Base-by-base conservation (phyloP, 306 rosid species). In the Sicyos edulis region DNA sequence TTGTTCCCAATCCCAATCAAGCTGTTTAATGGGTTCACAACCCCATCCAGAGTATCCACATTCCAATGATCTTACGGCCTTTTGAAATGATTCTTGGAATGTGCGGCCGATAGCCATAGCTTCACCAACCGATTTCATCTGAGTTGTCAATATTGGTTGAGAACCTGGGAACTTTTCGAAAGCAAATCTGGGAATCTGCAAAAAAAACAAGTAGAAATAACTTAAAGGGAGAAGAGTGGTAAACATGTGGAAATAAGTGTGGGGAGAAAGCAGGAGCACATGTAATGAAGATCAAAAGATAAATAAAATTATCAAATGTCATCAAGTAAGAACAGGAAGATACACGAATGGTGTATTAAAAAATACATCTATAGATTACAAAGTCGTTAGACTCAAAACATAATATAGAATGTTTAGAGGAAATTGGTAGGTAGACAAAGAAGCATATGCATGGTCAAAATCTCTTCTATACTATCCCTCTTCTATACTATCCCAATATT, bases 121-220 rank as follows among this genome's bases (percentile, higher is more conserved):
- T 85, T 91, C 97, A 10, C 99, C 99, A 24, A 95, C 99, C 17
- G 97, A 95, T 80, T 95, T 95, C 99, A 95, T 95, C 73, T 95
- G 99, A 8, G 99, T 95, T 0, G 99, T 95, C 80, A 95, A 76
- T 72, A 89, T 81, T 37, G 99, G 99, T 86, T 87, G 87, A 51
- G 99, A 95, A 54, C 76, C 99, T n/a, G 99, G 99, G 77, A 95
- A 95, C 55, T 95, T 95, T 77, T 91, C 99, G 52, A 95, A 95
- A 32, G 96, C 97, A 80, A 95, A 95, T 80, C 96, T 85, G n/a
- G 99, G 99, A 77, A 95, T 91, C 97, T 95, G 96, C 86, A 89
- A 67, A 53, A 53, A 58, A 47, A 47, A 13, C 19, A 7, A 0
- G 20, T 21, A 68, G 57, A 68, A 68, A 49, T 34, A 22, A 20